These are phyloP conservation scores for Endogone sp. DNA, from an alignment of 192 early-diverging fungal species.

Conservation along the genomic window DNA sequence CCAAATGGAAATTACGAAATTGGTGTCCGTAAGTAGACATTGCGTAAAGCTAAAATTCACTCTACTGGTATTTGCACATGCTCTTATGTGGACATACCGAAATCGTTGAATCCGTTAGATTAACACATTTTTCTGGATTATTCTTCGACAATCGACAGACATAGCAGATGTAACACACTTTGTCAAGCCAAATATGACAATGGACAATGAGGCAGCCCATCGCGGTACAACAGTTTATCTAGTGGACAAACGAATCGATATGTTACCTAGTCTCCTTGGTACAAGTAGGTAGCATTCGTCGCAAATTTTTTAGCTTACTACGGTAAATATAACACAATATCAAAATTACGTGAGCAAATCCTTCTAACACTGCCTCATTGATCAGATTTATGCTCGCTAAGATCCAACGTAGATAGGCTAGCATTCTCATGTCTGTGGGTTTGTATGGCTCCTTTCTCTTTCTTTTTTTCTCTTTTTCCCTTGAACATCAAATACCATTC, in stretches of 20 bases:
- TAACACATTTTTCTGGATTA: background rate
- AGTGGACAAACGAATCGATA: constrained; percentile 86
- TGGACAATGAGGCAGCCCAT: constrained; percentile 82
- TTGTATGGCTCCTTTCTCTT: constrained; percentile 9
- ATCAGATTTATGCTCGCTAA: constrained; percentile 71
- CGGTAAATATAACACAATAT: too few relatives aligned
- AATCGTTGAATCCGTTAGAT: background rate
- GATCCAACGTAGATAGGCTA: constrained; percentile 84
- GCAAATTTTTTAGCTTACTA: background rate
- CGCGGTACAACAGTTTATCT: constrained; percentile 95
- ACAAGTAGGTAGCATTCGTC: constrained; percentile 49
- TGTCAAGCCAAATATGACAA: constrained; percentile 70
- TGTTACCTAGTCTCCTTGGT: constrained; percentile 82
- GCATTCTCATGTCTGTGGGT: constrained; percentile 86
- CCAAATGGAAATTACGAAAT: constrained; percentile 89
- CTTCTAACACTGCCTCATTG: too few relatives aligned
- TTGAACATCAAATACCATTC: too few relatives aligned
- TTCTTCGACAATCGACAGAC: constrained; percentile 40
- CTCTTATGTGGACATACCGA: too few relatives aligned
- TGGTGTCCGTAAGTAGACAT: constrained; percentile 58
- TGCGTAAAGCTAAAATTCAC: constrained; percentile 35
- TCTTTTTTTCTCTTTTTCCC: too few relatives aligned
- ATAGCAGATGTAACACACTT: constrained; percentile 98
- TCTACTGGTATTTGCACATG: constrained; percentile 5
- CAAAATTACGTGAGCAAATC: too few relatives aligned